Base-by-base conservation (phyloP, 305 asterid genomes). In the Coffea humblotiana region DNA sequence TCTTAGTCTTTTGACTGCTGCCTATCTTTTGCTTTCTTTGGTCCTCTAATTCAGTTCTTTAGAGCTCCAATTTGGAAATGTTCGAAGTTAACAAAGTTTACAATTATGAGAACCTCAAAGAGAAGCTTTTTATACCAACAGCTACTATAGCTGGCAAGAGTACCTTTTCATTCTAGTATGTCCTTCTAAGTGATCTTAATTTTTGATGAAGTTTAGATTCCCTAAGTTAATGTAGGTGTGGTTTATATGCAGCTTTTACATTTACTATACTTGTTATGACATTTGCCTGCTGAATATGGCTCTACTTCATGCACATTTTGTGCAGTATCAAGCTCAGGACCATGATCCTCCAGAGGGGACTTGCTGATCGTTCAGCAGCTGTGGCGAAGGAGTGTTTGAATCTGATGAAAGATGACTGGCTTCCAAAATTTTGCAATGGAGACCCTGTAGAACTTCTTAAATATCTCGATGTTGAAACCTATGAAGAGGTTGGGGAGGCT, bases 381-480 rank as follows among this genome's bases (percentile, higher is more conserved):
- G 98, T 94, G 21, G 87, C 89, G 77, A 92, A 89, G 79, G 97
- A 92, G 87, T 96, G 99, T 84, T 87, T 94, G 83, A 91, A 82
- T 81, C 84, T 94, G 93, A 77, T 96, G 91, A 92, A 90, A 87
- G 97, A 94, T 81, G 97, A 91, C 82, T 96, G 99, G 99, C 97
- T 94, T 75, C 90, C 84, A 72, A 92, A 94, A 80, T 86, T 88
- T 84, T 92, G 99, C 93, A 89, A 88, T 48, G 95, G 91, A 78
- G 91, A 92, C 85, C 93, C 92, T 68, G 80, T 92, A 73, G 85
- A 87, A 84, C 91, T 96, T 76, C 95, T 96, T 79, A 91, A 91
- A 84, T 96, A 78, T 86, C 97, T 96, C 77, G 99, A 96, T 85
- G 98, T 96, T 79, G 99, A 96, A 91, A 96, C 99, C 78, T 96